Evolutionary conservation across 228 moss, liverwort and hornwort genomes (phyloP), one percentile per base, ranked within the genome.

Genomic region (Sphagnum magellanicum): DNA sequence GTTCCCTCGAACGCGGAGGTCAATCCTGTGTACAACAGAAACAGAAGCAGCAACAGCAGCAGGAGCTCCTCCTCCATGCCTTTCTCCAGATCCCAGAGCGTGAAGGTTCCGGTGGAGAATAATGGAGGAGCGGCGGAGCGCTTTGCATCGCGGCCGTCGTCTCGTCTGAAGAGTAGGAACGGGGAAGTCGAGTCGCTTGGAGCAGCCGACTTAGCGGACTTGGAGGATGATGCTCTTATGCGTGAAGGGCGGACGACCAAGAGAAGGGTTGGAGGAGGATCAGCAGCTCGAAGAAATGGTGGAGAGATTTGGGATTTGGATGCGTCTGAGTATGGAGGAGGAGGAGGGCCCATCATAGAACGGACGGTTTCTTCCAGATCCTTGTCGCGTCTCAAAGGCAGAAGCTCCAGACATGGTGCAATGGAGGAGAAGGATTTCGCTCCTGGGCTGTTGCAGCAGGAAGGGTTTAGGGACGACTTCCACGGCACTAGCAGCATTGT

Each of bases 161-260:
- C 86, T 51, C 77, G 78, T 11, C 64, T 77, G 0, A 86, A 83
- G 75, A 83, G 76, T 32, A 80, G 78, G 70, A 62, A 49, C 61
- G 80, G 53, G 68, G 82, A 85, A 61, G 85, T 81, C 17, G 77
- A 78, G 0, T 75, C 32, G 32, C 32, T 3, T 32, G 32, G 32
- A 32, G 32, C 82, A 6, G 78, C 83, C 67, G 86, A 86, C 78
- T 83, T 86, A 74, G 76, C 78, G 5, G 86, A 80, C 6, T 53
- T 80, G 5, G 82, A 80, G 5, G 86, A 83, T 32, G 62, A n/a
- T 14, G 46, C 69, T 67, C 77, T 71, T 68, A 82, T 32, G 32
- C 32, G 32, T 32, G 32, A 32, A 32, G 32, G 32, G 32, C 32
- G 32, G 32, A 32, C 32, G 32, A 32, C 32, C 32, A 32, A 32